Base-by-base conservation (phyloP, 1,284 basidiomycete genomes). In the Melampsora americana region DNA sequence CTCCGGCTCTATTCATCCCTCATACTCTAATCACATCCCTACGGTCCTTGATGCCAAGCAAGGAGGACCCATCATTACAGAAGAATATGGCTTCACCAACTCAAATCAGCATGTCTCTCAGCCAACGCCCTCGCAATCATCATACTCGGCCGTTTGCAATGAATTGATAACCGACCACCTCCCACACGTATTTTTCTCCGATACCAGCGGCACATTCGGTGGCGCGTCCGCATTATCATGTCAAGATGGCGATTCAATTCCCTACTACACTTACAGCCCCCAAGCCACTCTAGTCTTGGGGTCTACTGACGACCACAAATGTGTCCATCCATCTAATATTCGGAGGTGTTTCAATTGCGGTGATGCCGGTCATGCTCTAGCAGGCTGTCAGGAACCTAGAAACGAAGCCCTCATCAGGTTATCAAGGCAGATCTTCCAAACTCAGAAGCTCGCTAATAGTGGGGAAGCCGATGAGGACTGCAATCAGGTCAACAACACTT, bases 261-360 rank as follows among this genome's bases (percentile, higher is more conserved):
- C 56, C 42, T 48, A 39, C 26, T 70, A 70, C n/a, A 56, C 42
- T 14, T 70, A 70, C 30, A 28, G 56, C 5, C 32, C 23, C 12
- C 69, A 70, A 32, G 69, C 69, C 1, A 70, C 18, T 46, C 69
- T 59, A 39, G 69, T 70, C 6, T 46, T 70, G 11, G 69, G 69
- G 1, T 59, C 69, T 3, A 14, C 23, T 2, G 7, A 23, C 3
- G 42, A 26, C 9, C 35, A 70, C 18, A 70, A 70, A 46, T 46
- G 30, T 42, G 44, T 48, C n/a, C 69, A 70, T 46, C 69, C 69
- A 14, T 44, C 16, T 2, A 60, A 39, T 0, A 70, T 70, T 23
- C 30, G 69, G 46, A 23, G 69, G 18, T 70, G 69, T 35, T 70
- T 70, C 53, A 70, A 70, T 60, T 70, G 69, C 44, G 69, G 69